Conservation (phyloP, 345 rosid genomes). For the Excoecaria cochinchinensis region DNA sequence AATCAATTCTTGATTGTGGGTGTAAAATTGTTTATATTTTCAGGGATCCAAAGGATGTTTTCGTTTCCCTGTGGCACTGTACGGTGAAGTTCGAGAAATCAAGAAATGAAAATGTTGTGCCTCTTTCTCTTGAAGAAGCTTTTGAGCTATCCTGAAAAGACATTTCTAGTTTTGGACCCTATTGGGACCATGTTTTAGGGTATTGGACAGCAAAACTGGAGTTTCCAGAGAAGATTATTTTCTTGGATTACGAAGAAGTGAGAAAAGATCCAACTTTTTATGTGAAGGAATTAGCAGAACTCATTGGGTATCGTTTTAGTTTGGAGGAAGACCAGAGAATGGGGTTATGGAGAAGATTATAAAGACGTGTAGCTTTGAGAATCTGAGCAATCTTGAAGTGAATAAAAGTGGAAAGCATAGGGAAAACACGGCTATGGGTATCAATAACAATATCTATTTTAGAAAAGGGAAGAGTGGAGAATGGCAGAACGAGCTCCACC, state of each 20-base stretch:
- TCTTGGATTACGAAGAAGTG: neutral
- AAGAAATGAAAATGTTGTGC: neutral
- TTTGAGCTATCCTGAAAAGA: slow-evolving; percentile 7
- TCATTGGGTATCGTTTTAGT: neutral
- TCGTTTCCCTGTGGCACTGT: neutral
- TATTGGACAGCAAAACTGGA: neutral
- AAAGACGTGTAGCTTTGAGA: slow-evolving; percentile 3
- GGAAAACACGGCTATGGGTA: neutral
- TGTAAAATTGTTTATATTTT: neutral
- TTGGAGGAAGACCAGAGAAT: neutral
- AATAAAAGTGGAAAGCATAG: neutral
- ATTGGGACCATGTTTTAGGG: slow-evolving; percentile 6
- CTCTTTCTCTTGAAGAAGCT: slow-evolving; percentile 6
- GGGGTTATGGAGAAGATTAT: neutral
- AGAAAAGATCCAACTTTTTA: neutral
- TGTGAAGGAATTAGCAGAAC: slow-evolving; percentile 3
- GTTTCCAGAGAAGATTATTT: neutral
- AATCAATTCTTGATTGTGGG: neutral
- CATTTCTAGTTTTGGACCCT: neutral
- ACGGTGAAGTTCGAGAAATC: neutral
- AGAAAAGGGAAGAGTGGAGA: neutral
- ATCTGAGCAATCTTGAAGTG: slow-evolving; percentile 4
- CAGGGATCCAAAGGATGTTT: neutral
- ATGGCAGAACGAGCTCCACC: neutral
- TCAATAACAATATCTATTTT: neutral